phyloP scores from a whole-genome alignment of 345 rosid species.

The Rhodamnia rubescens region DNA sequence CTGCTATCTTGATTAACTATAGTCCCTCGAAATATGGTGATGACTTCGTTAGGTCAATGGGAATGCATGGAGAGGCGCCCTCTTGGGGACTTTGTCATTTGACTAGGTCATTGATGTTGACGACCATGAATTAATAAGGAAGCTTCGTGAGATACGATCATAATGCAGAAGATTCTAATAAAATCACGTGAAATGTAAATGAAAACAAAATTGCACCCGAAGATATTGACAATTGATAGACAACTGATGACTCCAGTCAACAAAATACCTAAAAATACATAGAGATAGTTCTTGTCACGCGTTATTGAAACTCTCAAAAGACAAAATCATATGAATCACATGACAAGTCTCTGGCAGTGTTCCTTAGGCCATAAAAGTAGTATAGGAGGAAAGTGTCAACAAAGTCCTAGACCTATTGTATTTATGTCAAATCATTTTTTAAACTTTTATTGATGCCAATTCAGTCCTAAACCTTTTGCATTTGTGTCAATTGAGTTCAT shows the following conservation, averaged over 20 bases:
- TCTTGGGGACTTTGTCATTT: not conserved
- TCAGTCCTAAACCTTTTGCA: no score
- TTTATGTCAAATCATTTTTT: no score
- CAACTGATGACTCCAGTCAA: not conserved
- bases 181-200: not conserved
- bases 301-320: not conserved
- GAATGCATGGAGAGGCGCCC: not conserved
- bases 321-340: not conserved
- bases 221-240: not conserved
- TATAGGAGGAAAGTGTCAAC: no score
- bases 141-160: not conserved
- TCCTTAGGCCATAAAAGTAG: no score
- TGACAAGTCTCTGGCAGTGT: not conserved
- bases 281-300: not conserved
- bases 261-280: not conserved
- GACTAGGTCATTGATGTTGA: not conserved
- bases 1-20: not conserved
- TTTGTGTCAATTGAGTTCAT: no score
- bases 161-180: not conserved
- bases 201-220: not conserved
- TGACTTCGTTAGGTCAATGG: not conserved
- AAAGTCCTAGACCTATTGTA: no score
- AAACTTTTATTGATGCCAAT: no score
- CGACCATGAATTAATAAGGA: not conserved
- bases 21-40: not conserved